Evolutionary conservation across 768 basidiomycete species (phyloP), one percentile per base, ranked within the genome.

Genomic region (Leccinellum albellum): DNA sequence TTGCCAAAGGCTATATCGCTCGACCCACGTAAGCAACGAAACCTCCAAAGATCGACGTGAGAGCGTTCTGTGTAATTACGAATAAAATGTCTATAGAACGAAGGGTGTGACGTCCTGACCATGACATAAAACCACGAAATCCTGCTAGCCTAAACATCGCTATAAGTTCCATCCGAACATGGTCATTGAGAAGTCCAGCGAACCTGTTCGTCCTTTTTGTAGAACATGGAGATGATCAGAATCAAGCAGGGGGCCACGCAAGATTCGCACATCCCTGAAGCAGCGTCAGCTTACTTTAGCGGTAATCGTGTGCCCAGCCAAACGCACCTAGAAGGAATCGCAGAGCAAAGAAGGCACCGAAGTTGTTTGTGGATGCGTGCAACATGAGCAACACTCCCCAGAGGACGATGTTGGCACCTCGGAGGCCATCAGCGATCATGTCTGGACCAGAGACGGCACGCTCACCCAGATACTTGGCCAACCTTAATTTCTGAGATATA

Each of bases 121-220:
- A 86, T 84, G 29, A 84, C 76, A 68, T 87, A 87, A 69, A 87
- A 87, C 78, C 80, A 85, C 4, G 82, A 79, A 17, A 87, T 81
- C 7, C 85, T 77, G 17, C 73, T 76, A 0, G 82, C 83, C 79
- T 84, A 53, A 21, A 37, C 20, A 23, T 10, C 3, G 4, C 28
- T 23, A 10, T 66, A 20, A 68, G 58, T 50, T 21, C 32, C 29
- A 29, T 23, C 29, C 46, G 8, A 15, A 14, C 40, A 21, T 42
- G 29, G 17, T 4, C 4, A n/a, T 20, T 5, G 23, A 8, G 17
- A 20, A 33, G 20, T 6, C 17, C 46, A 17, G 8, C 62, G 31
- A 46, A 76, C 80, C 74, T 87, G 84, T 61, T 86, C 85, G 51
- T 83, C 74, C 70, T 86, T 86, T 74, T 82, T 83, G 71, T 86